Evolutionary conservation across 208 protist species (phyloP).

Genomic region (Leishmania guyanensis): DNA sequence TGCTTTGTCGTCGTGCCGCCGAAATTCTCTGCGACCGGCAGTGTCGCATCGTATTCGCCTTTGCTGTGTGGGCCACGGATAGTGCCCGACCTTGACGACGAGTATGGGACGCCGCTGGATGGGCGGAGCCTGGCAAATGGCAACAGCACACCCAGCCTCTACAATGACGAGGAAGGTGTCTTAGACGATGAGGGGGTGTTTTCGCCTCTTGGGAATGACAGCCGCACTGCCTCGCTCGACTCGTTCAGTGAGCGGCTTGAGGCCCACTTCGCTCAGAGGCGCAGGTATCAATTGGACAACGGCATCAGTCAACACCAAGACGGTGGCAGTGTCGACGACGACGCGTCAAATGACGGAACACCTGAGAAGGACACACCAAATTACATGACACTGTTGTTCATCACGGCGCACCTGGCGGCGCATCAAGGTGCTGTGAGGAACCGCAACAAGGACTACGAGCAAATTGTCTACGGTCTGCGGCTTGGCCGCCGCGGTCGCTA

Average conservation of each 20-base stretch:
- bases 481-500: constrained; percentile 51
- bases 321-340: background rate
- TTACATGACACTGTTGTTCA: constrained; percentile 80
- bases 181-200: constrained; percentile 4
- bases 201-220: constrained; percentile 10
- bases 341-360: background rate
- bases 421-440: constrained; percentile 75
- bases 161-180: background rate
- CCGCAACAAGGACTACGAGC: constrained; percentile 85
- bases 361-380: constrained; percentile 18
- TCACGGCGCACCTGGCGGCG: constrained; percentile 91
- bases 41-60: background rate
- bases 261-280: background rate
- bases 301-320: background rate
- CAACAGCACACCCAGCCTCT: background rate
- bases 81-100: constrained; percentile 14
- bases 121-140: background rate
- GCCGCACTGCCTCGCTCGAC: constrained; percentile 22
- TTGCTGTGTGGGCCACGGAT: background rate
- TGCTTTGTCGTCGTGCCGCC: background rate
- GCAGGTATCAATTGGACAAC: background rate
- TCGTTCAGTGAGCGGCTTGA: background rate
- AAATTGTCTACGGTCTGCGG: constrained; percentile 63
- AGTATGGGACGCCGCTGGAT: background rate
- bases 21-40: background rate